phyloP scores from a whole-genome alignment of 805 yeast genomes.

The Saccharomycopsis amapae region DNA sequence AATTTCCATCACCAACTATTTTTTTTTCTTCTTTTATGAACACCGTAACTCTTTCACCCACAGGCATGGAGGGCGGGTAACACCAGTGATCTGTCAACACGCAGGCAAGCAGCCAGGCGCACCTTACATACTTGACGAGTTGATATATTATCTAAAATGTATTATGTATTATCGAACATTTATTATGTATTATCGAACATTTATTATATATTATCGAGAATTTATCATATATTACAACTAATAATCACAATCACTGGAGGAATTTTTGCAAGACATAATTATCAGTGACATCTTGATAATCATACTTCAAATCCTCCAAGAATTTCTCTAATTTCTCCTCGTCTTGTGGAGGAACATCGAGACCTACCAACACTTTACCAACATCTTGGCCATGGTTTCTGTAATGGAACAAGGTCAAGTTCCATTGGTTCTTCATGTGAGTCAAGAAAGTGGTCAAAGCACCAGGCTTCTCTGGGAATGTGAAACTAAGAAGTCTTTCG shows the following conservation, averaged over 20 bases:
- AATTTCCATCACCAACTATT: too few species aligned
- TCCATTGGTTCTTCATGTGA: slow-evolving; percentile 73
- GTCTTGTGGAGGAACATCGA: slow-evolving; percentile 72
- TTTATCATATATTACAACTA: background rate
- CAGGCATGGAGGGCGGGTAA: too few species aligned
- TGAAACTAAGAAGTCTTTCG: slow-evolving; percentile 77
- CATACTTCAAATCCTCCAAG: slow-evolving; percentile 66
- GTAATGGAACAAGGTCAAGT: slow-evolving; percentile 89
- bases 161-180: too few species aligned
- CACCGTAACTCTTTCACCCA: too few species aligned
- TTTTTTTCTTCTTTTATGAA: too few species aligned
- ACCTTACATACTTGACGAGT: too few species aligned
- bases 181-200: too few species aligned
- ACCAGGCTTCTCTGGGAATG: slow-evolving; percentile 97
- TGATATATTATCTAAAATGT: too few species aligned
- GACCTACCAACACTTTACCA: slow-evolving; percentile 87
- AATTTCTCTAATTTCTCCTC: slow-evolving; percentile 59
- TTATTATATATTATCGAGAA: too few species aligned
- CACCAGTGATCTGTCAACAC: too few species aligned
- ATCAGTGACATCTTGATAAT: slow-evolving; percentile 72
- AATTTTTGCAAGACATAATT: slow-evolving; percentile 82
- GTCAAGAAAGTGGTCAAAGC: slow-evolving; percentile 78
- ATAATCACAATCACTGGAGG: slow-evolving; percentile 32
- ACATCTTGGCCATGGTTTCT: slow-evolving; percentile 95
- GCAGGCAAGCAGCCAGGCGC: too few species aligned